A percentile compares a stretch with the other conserved stretches of the same genome.
phyloP scores from a whole-genome alignment of 208 protist genomes.

The Borovskyia barvae region DNA sequence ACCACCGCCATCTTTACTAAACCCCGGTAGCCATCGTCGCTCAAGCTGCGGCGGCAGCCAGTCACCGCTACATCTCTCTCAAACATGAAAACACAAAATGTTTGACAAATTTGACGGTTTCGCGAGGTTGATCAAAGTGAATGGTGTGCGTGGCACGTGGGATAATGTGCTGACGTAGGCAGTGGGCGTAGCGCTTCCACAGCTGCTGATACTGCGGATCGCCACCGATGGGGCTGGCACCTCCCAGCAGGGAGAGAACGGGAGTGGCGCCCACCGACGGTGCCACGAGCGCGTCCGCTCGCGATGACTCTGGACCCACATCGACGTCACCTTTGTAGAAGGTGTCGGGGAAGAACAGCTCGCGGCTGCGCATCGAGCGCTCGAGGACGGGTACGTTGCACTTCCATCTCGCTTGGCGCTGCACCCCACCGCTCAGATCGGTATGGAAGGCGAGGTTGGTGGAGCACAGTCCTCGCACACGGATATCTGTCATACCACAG shows the following conservation, averaged over 20 bases:
- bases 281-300: neutral
- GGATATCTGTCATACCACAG: slow-evolving; percentile 40
- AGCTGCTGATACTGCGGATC: slow-evolving; percentile 7
- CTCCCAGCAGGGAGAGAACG: slow-evolving; percentile 56
- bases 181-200: slow-evolving; percentile 30
- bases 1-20: too few relatives aligned
- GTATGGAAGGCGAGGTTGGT: slow-evolving; percentile 45
- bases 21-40: too few relatives aligned
- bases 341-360: slow-evolving; percentile 41
- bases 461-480: slow-evolving; percentile 43
- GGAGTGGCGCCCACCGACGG: slow-evolving; percentile 18
- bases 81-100: slow-evolving; percentile 34
- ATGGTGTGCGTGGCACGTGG: slow-evolving; percentile 49
- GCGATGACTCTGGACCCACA: neutral
- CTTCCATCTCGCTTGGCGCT: slow-evolving; percentile 28
- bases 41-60: too few relatives aligned
- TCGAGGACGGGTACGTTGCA: slow-evolving; percentile 53
- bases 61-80: too few relatives aligned
- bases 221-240: slow-evolving; percentile 40
- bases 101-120: slow-evolving; percentile 20
- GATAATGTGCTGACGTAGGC: slow-evolving; percentile 45
- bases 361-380: slow-evolving; percentile 22
- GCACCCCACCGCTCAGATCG: slow-evolving; percentile 6
- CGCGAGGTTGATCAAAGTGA: slow-evolving; percentile 51
- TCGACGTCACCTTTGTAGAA: slow-evolving; percentile 10